Percentiles rank a stretch among this genome's conserved stretches.
Evolutionary conservation across 2,329 filamentous ascomycete genomes (phyloP).

Genomic region (Chaetoscypha palmicola): DNA sequence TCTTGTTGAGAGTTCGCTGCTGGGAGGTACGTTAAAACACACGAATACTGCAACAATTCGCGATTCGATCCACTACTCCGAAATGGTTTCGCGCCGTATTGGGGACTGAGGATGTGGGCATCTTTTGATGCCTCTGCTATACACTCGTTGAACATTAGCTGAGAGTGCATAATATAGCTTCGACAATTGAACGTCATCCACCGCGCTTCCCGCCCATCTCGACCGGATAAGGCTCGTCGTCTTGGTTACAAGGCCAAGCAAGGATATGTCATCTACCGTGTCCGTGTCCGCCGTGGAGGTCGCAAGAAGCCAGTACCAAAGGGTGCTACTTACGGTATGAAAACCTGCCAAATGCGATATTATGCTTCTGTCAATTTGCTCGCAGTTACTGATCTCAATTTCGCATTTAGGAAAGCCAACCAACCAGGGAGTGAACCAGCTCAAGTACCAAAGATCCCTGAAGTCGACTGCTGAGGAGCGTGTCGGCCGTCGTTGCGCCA

Average conservation of each 20-base stretch:
- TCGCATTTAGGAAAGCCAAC: constrained; percentile 82
- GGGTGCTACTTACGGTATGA: constrained; percentile 97
- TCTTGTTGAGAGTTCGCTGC: constrained; percentile 99
- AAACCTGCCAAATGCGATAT: constrained; percentile 5
- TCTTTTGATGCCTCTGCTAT: constrained; percentile 21
- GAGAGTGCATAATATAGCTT: constrained; percentile 99
- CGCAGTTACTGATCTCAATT: background rate
- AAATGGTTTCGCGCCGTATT: constrained; percentile 26
- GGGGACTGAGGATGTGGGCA: constrained; percentile 28
- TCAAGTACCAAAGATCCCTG: constrained; percentile 99
- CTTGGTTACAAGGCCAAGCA: constrained; percentile 99
- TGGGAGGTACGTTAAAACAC: constrained; percentile 80
- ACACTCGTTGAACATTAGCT: constrained; percentile 39
- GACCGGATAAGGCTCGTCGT: constrained; percentile 99
- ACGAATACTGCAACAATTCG: constrained; percentile 22
- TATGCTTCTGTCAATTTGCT: background rate
- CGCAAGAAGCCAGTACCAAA: constrained; percentile 94
- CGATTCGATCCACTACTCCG: constrained; percentile 25
- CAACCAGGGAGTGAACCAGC: constrained; percentile 99
- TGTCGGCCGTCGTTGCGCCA: constrained; percentile 98
- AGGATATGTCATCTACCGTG: constrained; percentile 99
- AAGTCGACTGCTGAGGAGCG: constrained; percentile 98
- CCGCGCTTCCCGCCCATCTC: constrained; percentile 94
- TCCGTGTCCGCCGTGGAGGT: constrained; percentile 96
- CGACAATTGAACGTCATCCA: constrained; percentile 99